A percentile compares a stretch with the other conserved stretches of the same genome.
phyloP scores from a whole-genome alignment of 2,329 filamentous ascomycete species.

The Lachnellula occidentalis region DNA sequence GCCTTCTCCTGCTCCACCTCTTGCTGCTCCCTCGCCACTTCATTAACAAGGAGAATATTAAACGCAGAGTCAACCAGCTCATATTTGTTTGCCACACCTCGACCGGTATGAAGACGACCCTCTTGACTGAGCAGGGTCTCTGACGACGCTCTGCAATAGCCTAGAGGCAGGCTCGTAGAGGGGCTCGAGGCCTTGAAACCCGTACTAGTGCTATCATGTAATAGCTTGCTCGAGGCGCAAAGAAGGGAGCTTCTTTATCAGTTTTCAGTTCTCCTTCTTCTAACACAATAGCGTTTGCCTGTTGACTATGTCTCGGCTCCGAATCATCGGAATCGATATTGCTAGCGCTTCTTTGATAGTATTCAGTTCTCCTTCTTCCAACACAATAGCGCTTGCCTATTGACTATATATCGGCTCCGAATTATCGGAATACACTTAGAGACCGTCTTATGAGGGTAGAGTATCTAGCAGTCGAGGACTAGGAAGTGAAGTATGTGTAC shows the following conservation, averaged over 20 bases:
- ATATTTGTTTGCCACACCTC: constrained; percentile 12
- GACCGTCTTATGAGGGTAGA: too few species aligned
- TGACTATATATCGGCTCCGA: neutral
- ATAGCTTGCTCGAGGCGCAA: constrained; percentile 11
- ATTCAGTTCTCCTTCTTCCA: too few species aligned
- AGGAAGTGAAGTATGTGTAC: too few species aligned
- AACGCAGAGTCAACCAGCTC: constrained; percentile 9
- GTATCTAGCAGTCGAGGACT: too few species aligned
- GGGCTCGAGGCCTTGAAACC: constrained; percentile 13
- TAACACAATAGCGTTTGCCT: neutral
- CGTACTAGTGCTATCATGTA: constrained; percentile 13
- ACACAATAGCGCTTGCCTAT: neutral
- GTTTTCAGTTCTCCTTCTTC: neutral
- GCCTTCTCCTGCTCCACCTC: constrained; percentile 7
- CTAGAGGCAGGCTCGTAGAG: constrained; percentile 10
- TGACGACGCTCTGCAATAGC: constrained; percentile 9
- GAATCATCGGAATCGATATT: neutral
- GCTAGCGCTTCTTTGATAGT: neutral
- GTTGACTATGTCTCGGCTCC: neutral
- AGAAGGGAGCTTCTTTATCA: too few species aligned
- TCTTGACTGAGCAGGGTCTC: constrained; percentile 14
- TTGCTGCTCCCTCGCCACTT: constrained; percentile 6
- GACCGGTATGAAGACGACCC: constrained; percentile 11
- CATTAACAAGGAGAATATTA: constrained; percentile 5
- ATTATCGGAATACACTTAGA: too few species aligned